Evolutionary conservation across 164 flowering plant genomes (phyloP).

Genomic region (Magnolia officinalis): DNA sequence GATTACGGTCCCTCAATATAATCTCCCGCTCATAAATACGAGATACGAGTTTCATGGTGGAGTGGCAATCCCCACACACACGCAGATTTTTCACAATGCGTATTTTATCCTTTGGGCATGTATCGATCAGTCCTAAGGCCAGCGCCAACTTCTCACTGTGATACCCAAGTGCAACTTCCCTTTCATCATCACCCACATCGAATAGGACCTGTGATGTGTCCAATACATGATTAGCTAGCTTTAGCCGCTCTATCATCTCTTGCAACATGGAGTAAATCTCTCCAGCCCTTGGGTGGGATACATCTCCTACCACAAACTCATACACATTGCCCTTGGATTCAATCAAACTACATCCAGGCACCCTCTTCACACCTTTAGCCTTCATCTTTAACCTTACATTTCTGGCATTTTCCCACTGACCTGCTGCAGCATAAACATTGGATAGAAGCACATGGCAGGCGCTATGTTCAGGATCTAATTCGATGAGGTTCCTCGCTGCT

Average conservation of each 20-base stretch:
- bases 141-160: conserved; percentile 11
- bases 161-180: conserved; percentile 6
- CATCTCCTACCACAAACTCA: conserved; percentile 9
- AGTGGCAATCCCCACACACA: conserved; percentile 7
- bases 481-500: conserved; percentile 1
- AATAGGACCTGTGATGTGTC: conserved; percentile 8
- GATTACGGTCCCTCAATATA: conserved; percentile 4
- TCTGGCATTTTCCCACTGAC: conserved; percentile 1
- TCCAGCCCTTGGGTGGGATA: conserved; percentile 1
- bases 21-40: conserved; percentile 3
- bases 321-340: conserved; percentile 6
- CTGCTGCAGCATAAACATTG: conserved; percentile 5
- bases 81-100: conserved; percentile 9
- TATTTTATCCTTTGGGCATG: neutral
- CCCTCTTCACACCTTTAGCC: neutral
- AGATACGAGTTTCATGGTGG: conserved; percentile 5
- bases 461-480: conserved; percentile 9
- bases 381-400: neutral
- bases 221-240: conserved; percentile 1
- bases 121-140: conserved; percentile 5
- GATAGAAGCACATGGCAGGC: conserved; percentile 1
- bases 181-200: conserved; percentile 7
- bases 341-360: conserved; percentile 10
- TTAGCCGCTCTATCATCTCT: neutral
- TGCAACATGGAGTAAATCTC: conserved; percentile 4